Evolutionary conservation across 768 basidiomycete genomes (phyloP).

Genomic region (Cystobasidium onofrii): DNA sequence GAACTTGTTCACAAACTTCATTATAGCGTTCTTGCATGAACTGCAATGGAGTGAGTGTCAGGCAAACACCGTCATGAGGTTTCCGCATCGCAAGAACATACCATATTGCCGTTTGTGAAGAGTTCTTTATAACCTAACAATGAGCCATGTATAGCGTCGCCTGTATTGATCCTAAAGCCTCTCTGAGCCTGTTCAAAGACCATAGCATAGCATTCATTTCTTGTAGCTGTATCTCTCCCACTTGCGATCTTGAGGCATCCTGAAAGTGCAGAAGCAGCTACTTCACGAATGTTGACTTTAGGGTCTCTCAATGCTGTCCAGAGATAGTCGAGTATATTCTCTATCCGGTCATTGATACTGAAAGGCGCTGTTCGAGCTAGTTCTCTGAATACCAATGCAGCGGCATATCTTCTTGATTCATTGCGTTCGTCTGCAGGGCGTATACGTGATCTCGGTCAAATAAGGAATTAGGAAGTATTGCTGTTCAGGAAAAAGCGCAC

Average conservation of each 20-base stretch:
- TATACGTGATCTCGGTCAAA: no score
- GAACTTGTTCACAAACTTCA: constrained; percentile 78
- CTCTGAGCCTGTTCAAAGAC: constrained; percentile 79
- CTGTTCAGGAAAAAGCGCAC: constrained; percentile 20
- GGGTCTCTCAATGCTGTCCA: constrained; percentile 80
- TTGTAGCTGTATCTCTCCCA: constrained; percentile 57
- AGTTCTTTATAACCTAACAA: constrained; percentile 84
- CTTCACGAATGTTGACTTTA: constrained; percentile 78
- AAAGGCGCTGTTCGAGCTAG: constrained; percentile 73
- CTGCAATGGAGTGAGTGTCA: no score
- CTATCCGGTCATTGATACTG: constrained; percentile 72
- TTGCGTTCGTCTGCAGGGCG: constrained; percentile 57
- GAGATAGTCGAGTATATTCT: constrained; percentile 82
- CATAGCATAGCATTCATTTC: constrained; percentile 58
- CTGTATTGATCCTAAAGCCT: constrained; percentile 67
- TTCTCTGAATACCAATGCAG: constrained; percentile 87
- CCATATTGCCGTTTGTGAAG: constrained; percentile 87
- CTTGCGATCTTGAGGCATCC: constrained; percentile 80
- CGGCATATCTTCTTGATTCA: constrained; percentile 81
- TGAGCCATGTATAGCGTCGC: constrained; percentile 87
- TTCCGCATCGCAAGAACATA: no score
- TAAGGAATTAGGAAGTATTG: no score
- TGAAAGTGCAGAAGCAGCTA: constrained; percentile 85
- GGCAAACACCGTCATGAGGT: no score
- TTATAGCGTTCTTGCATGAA: constrained; percentile 54